Evolutionary conservation across 176 grass and related monocot genomes (phyloP).

Genomic region (Cenchrus fungigraminus): DNA sequence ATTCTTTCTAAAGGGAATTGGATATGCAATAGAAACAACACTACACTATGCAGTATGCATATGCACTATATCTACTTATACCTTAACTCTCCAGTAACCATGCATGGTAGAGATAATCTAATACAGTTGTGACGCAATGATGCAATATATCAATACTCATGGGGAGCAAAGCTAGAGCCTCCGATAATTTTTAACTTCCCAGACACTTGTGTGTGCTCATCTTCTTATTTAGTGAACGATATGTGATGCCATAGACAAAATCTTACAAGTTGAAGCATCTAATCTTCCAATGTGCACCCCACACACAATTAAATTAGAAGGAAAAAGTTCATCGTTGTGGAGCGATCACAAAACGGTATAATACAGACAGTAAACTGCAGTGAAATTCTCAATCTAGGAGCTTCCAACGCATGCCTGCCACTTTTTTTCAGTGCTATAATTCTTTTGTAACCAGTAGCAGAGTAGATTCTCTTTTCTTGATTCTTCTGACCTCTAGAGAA

Average conservation of each 20-base stretch:
- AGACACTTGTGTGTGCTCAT: constrained; percentile 15
- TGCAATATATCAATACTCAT: not conserved
- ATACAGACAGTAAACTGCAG: constrained; percentile 19
- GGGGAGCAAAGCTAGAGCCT: not conserved
- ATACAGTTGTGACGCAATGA: not conserved
- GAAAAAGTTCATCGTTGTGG: constrained; percentile 28
- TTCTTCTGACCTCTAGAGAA: constrained; percentile 43
- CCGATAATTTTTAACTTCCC: not conserved
- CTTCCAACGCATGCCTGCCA: constrained; percentile 35
- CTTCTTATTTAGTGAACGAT: constrained; percentile 2
- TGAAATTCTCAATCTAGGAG: constrained; percentile 40
- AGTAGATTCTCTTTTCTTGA: constrained; percentile 39
- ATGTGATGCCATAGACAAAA: constrained; percentile 29
- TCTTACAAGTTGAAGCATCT: constrained; percentile 38
- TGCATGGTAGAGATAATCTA: not conserved
- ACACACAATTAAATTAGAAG: constrained; percentile 32
- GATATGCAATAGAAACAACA: not conserved
- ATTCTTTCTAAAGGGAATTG: not conserved
- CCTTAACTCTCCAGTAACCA: not conserved
- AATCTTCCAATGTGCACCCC: constrained; percentile 38
- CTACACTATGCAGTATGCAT: not conserved
- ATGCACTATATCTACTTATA: not conserved
- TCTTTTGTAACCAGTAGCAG: constrained; percentile 38
- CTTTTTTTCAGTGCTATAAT: constrained; percentile 27
- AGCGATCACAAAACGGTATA: constrained; percentile 11